Evolutionary conservation across 306 rosid genomes (phyloP).

Genomic region (Cucurbita argyrosperma): DNA sequence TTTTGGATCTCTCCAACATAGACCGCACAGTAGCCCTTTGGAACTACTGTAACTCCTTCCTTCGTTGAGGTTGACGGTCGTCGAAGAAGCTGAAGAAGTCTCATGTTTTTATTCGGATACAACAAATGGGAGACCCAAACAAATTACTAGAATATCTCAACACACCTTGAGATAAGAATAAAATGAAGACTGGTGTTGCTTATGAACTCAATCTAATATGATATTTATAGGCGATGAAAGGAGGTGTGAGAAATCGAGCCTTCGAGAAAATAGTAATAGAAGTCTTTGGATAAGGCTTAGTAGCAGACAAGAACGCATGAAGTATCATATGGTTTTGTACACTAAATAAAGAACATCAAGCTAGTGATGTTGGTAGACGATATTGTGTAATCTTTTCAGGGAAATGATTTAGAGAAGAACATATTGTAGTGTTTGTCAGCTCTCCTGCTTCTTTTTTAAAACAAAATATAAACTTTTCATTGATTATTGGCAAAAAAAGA

Average conservation of each 20-base stretch:
- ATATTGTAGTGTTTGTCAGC: background rate
- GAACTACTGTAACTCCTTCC: background rate
- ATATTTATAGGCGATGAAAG: background rate
- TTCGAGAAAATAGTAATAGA: background rate
- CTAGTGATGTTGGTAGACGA: background rate
- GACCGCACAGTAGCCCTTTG: slow-evolving; percentile 21
- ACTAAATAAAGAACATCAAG: background rate
- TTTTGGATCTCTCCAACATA: slow-evolving; percentile 27
- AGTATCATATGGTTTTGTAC: background rate
- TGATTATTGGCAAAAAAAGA: background rate
- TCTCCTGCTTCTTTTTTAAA: background rate
- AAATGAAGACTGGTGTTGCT: background rate
- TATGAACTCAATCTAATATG: background rate
- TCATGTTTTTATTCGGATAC: background rate
- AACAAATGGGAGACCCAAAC: background rate
- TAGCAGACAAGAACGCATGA: slow-evolving; percentile 2
- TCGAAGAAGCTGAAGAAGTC: slow-evolving; percentile 1
- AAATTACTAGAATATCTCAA: background rate
- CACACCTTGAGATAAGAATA: background rate
- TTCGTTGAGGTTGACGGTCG: background rate
- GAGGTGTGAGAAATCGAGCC: background rate
- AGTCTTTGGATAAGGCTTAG: background rate
- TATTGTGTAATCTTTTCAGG: background rate
- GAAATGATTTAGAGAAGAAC: background rate
- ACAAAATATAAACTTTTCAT: background rate